Percentiles rank a stretch among this genome's conserved stretches.
Conservation (phyloP, 306 rosid species). For the Trifolium repens region DNA sequence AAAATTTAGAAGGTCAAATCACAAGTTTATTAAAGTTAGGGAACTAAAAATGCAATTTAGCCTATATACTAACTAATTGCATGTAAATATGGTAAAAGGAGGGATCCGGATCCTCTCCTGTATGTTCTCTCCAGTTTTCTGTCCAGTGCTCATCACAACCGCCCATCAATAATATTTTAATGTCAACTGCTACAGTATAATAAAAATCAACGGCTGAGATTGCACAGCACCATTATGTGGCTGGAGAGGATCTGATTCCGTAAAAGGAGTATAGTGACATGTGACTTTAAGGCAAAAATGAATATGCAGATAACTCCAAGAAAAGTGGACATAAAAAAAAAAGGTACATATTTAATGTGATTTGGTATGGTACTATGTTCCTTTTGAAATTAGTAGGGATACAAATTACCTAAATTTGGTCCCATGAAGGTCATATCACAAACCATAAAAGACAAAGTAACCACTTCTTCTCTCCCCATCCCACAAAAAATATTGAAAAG, state of each 20-base stretch:
- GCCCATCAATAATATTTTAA: too few relatives aligned
- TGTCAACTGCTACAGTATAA: too few relatives aligned
- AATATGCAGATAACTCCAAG: conserved; percentile 22
- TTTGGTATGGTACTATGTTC: neutral
- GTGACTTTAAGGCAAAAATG: neutral
- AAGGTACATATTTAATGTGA: neutral
- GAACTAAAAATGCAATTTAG: too few relatives aligned
- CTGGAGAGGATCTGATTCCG: too few relatives aligned
- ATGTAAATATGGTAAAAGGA: neutral
- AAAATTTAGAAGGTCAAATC: too few relatives aligned
- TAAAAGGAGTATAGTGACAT: neutral
- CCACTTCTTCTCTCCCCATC: too few relatives aligned
- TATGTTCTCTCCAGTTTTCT: too few relatives aligned
- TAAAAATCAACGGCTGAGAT: too few relatives aligned
- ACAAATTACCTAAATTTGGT: conserved; percentile 3
- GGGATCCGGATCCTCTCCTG: too few relatives aligned
- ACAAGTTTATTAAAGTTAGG: too few relatives aligned
- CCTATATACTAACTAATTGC: neutral
- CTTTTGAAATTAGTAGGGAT: neutral
- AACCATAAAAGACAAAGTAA: neutral
- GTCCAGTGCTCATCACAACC: too few relatives aligned
- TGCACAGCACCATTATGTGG: too few relatives aligned
- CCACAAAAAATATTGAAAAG: neutral
- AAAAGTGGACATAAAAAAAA: neutral
- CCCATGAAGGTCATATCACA: neutral